phyloP scores from a whole-genome alignment of 2,329 filamentous ascomycete species.

The Nannizzia gypsea region DNA sequence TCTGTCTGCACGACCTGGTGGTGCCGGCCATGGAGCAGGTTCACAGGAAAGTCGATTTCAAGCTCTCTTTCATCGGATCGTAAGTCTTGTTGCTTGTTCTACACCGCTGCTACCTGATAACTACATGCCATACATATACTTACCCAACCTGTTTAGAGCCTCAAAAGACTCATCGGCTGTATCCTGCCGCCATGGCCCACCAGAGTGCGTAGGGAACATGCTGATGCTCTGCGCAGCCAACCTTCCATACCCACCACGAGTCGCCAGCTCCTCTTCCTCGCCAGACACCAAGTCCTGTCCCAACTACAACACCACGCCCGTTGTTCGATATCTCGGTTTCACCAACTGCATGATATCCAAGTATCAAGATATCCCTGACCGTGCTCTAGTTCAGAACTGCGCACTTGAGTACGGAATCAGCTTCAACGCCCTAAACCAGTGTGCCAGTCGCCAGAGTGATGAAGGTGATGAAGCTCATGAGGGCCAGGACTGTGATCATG shows the following conservation, averaged over 20 bases:
- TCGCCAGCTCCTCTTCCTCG: not conserved
- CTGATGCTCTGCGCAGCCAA: constrained; percentile 80
- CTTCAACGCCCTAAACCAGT: constrained; percentile 68
- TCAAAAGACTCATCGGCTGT: constrained; percentile 67
- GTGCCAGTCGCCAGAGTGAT: constrained; percentile 65
- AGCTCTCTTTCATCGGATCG: constrained; percentile 77
- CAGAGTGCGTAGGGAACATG: constrained; percentile 88
- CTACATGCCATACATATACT: not conserved
- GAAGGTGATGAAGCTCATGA: constrained; percentile 38
- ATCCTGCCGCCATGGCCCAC: constrained; percentile 75
- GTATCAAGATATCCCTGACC: constrained; percentile 65
- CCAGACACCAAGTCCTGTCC: constrained; percentile 4
- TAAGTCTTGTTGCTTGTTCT: too few relatives aligned
- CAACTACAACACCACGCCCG: constrained; percentile 54
- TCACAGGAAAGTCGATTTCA: constrained; percentile 78
- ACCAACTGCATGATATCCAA: constrained; percentile 75
- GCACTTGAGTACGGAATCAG: constrained; percentile 83
- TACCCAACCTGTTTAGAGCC: constrained; percentile 54
- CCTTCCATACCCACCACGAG: constrained; percentile 36
- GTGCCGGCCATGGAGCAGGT: constrained; percentile 77
- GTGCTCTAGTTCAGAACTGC: constrained; percentile 70
- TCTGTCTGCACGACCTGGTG: constrained; percentile 69
- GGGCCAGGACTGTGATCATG: constrained; percentile 50
- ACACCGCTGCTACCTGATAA: not conserved
- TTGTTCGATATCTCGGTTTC: constrained; percentile 83